Evolutionary conservation across 2,329 filamentous ascomycete genomes (phyloP).

Genomic region (Colletotrichum chrysophilum): DNA sequence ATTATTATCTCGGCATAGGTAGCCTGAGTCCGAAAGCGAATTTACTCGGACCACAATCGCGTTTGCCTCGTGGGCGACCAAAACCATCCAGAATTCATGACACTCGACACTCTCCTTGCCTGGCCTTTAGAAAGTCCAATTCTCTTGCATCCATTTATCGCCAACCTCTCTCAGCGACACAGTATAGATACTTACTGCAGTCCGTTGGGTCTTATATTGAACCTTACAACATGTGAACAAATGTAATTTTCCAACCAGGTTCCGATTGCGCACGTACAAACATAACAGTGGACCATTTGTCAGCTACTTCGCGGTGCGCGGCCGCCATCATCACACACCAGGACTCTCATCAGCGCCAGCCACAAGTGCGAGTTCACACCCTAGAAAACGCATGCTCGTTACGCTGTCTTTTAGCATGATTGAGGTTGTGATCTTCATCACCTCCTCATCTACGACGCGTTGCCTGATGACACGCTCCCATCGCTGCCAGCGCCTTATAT

Average conservation of each 20-base stretch:
- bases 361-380: neutral
- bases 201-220: neutral
- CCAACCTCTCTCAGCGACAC: neutral
- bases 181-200: rapidly evolving
- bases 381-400: rapidly evolving
- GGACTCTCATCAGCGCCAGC: neutral
- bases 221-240: neutral
- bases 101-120: neutral
- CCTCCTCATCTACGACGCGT: no score
- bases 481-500: no score
- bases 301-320: neutral
- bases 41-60: neutral
- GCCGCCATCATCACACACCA: neutral
- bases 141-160: neutral
- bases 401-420: rapidly evolving
- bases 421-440: rapidly evolving
- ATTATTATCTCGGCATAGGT: neutral
- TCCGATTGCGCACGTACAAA: neutral
- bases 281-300: neutral
- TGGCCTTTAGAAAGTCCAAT: neutral
- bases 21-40: neutral
- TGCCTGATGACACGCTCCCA: no score
- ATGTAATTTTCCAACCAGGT: neutral
- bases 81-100: neutral
- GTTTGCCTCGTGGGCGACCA: neutral